These are phyloP conservation scores for Aegilops speltoides DNA, from an alignment of 176 grass and related monocot genomes.

Conservation along the genomic window DNA sequence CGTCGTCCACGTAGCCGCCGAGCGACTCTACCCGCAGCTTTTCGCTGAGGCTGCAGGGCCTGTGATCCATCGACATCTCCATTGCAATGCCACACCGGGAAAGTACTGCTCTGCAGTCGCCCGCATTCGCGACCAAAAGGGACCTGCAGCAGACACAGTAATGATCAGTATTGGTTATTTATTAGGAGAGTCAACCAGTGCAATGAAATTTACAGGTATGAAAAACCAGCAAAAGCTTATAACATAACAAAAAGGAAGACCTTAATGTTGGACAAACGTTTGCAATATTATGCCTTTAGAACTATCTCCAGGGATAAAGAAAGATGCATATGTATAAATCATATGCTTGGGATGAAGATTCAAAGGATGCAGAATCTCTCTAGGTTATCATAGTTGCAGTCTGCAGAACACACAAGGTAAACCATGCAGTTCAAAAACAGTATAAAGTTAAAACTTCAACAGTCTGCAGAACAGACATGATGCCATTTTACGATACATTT, in stretches of 20 bases:
- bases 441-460: neutral
- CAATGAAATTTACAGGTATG: neutral
- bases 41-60: conserved; percentile 63
- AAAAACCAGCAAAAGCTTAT: neutral
- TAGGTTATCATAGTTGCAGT: neutral
- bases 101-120: conserved; percentile 91
- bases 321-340: neutral
- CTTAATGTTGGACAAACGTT: neutral
- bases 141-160: conserved; percentile 47
- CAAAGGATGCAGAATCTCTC: neutral
- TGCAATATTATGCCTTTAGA: conserved; percentile 17
- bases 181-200: neutral
- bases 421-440: neutral
- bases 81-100: conserved; percentile 65
- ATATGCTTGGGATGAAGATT: conserved; percentile 7
- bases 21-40: conserved; percentile 64
- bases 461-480: neutral
- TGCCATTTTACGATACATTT: neutral
- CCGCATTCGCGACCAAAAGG: conserved; percentile 84
- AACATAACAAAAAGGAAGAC: neutral
- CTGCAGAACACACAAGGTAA: neutral
- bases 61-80: conserved; percentile 91
- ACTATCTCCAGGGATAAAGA: neutral
- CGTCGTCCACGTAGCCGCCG: conserved; percentile 77
- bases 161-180: neutral